Base-by-base conservation (phyloP, 2,329 filamentous ascomycete species). In the Aotearoamyces nothofagi region DNA sequence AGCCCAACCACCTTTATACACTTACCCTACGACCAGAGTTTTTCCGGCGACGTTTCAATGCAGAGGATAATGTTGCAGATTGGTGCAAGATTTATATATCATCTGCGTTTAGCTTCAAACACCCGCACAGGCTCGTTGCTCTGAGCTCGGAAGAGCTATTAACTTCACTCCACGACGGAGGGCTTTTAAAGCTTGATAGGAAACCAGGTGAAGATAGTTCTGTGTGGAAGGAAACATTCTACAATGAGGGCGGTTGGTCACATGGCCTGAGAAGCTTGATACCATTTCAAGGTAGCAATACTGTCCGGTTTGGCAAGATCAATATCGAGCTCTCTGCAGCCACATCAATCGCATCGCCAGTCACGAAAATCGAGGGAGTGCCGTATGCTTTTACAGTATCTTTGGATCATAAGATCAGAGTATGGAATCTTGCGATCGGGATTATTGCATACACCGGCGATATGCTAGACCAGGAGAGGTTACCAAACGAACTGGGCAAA, bases 341-440 rank as follows among this genome's bases (percentile, higher is more conserved):
- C 3, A 73, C 72, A 1, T 74, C 78, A 4, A 65, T 69, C 38
- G 52, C 70, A 49, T 41, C 56, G 50, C 66, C 29, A 61, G 64
- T 8, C 52, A 56, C 15, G 52, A 70, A 34, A 22, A 39, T 49
- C 3, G 37, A 42, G 24, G 66, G 63, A 3, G 49, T 65, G 12
- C 55, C 64, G 6, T 75, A 69, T 39, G 59, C 69, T 2, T 81
- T 93, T 43, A 86, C 86, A 0, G 71, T 93, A 27, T 90, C 80
- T 38, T 60, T 98, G 34, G 86, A 98, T 42, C 86, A 98, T 49
- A 77, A 74, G 8, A 58, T 98, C 47, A 76, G 84, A 44, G 74
- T 90, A 22, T 96, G 90, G 87, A 90, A 92, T 46, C 61, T 87
- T 17, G 61, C 69, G n/a, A 80, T 70, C 22, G 86, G 86, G 26